Evolutionary conservation across 768 basidiomycete species (phyloP).

Genomic region (Ramaria sp.): DNA sequence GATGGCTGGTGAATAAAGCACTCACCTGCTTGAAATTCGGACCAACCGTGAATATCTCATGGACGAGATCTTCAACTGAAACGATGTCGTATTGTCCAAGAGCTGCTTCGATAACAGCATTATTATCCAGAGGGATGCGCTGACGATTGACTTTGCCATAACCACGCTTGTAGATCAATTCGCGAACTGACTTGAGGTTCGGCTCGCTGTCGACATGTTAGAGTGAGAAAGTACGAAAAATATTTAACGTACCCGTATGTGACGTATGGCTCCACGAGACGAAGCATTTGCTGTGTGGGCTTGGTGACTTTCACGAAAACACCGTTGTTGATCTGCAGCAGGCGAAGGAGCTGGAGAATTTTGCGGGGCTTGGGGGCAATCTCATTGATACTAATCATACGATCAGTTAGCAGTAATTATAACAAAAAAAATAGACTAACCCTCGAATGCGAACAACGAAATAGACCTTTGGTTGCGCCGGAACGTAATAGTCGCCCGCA

Average conservation of each 20-base stretch:
- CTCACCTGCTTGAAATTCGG: constrained; percentile 98
- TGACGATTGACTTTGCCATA: constrained; percentile 98
- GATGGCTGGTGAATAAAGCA: constrained; percentile 7
- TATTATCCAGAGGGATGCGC: constrained; percentile 90
- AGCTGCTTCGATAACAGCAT: constrained; percentile 79
- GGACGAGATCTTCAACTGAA: constrained; percentile 93
- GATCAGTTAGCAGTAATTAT: constrained; percentile 9
- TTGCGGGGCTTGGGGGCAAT: constrained; percentile 99
- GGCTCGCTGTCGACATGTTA: constrained; percentile 54
- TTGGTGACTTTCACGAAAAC: constrained; percentile 96
- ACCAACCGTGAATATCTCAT: constrained; percentile 90
- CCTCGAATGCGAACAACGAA: constrained; percentile 97
- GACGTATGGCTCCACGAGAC: constrained; percentile 93
- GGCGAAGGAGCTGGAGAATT: constrained; percentile 95
- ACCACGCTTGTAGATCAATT: constrained; percentile 98
- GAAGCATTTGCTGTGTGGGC: constrained; percentile 97
- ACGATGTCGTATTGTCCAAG: constrained; percentile 95
- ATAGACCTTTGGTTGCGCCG: constrained; percentile 93
- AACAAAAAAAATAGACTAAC: constrained; percentile 35
- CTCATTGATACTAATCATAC: constrained; percentile 83
- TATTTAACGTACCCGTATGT: constrained; percentile 66
- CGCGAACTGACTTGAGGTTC: constrained; percentile 93
- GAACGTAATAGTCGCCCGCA: constrained; percentile 94
- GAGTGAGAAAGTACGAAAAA: constrained; percentile 1
- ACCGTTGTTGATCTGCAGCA: constrained; percentile 99